A percentile compares a stretch with the other conserved stretches of the same genome.
These are phyloP conservation scores for Plasmodium gaboni DNA, from an alignment of 169 alveolate species.

Conservation along the genomic window DNA sequence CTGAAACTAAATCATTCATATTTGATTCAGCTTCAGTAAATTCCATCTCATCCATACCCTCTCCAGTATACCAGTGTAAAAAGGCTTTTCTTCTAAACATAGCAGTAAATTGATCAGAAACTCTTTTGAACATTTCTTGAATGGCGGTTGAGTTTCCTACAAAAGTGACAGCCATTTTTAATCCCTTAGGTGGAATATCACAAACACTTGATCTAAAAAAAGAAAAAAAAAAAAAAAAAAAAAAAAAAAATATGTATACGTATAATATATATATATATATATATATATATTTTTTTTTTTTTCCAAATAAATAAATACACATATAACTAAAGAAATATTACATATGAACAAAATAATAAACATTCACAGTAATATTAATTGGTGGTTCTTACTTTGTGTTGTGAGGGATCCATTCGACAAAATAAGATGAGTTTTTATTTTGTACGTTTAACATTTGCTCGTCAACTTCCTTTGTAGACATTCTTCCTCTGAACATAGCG, in stretches of 20 bases:
- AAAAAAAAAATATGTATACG: background rate
- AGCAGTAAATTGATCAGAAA: constrained; percentile 98
- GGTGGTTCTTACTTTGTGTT: constrained; percentile 88
- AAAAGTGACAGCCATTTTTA: constrained; percentile 98
- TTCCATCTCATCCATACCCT: constrained; percentile 99
- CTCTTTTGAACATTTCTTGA: constrained; percentile 98
- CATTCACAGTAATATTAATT: background rate
- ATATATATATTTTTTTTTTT: no score
- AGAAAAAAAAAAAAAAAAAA: constrained; percentile 5
- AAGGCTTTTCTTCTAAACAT: constrained; percentile 98
- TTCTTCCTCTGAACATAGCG: constrained; percentile 99
- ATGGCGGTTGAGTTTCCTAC: constrained; percentile 98
- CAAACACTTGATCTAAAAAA: constrained; percentile 94
- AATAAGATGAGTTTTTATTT: constrained; percentile 97
- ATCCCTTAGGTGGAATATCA: constrained; percentile 99
- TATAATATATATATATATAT: background rate
- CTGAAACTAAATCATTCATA: constrained; percentile 97
- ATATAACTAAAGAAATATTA: background rate
- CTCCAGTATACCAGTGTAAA: constrained; percentile 98
- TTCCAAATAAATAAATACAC: background rate
- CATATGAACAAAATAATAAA: background rate
- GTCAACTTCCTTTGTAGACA: constrained; percentile 99
- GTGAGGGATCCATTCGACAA: constrained; percentile 99
- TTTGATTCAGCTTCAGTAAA: constrained; percentile 99
- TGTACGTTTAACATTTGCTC: constrained; percentile 99